Base-by-base conservation (phyloP, 2,329 filamentous ascomycete genomes). In the Zalaria sp. region DNA sequence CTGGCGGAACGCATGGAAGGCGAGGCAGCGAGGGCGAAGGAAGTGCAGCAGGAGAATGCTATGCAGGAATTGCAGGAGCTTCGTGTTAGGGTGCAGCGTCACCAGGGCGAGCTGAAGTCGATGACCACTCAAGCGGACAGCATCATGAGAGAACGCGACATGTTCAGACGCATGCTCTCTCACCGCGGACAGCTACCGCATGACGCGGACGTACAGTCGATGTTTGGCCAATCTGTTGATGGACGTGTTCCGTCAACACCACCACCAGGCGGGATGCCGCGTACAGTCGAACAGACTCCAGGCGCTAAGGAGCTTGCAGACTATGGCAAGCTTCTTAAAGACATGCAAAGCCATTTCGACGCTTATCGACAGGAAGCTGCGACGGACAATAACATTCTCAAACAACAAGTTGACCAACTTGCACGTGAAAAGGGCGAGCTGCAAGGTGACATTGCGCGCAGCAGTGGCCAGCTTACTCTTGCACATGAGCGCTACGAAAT, bases 71-170 rank as follows among this genome's bases (percentile, higher is more conserved):
- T 91, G n/a, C 75, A 81, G 50, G 74, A 72, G 37, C 66, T 91
- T 28, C 72, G 84, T 47, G 75, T 80, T 41, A 79, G 86, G 49
- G 72, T 93, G 25, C 73, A 81, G 49, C 78, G 82, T 59, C 89
- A 79, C 59, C 79, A 85, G 44, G 89, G 95, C 49, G 87, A 95
- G 57, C 77, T 93, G 40, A 77, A 81, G 50, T 83, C 83, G 8
- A 80, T 94, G 49, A 77, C 82, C 35, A 78, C 82, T 27, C 84
- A 88, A 43, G 83, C 87, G 48, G 85, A 94, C 66, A 93, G 85
- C 59, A 94, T 93, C 59, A 86, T 91, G 57, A 85, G 87, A 53
- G 91, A 98, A 64, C 81, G 91, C 47, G 89, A 98, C 57, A 95
- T 95, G 77, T 96, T 95, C 79, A 80, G 89, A 25, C 86, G 88